phyloP scores from a whole-genome alignment of 2,329 filamentous ascomycete genomes.

The Akanthomyces uredinophilus region DNA sequence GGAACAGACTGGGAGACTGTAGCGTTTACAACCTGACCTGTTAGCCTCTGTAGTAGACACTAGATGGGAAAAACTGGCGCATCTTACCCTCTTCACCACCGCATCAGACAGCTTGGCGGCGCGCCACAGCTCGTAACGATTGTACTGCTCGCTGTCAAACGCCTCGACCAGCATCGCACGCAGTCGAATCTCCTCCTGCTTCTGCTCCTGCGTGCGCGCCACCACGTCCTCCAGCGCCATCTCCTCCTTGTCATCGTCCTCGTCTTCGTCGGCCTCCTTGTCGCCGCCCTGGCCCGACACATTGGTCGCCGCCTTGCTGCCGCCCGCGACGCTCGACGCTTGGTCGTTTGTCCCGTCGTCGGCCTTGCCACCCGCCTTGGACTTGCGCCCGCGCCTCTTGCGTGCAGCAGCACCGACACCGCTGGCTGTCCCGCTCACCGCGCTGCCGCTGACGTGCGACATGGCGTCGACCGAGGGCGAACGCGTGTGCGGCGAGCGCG shows the following conservation, averaged over 20 bases:
- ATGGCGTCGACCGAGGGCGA: slow-evolving; percentile 61
- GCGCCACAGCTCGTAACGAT: slow-evolving; percentile 66
- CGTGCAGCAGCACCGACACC: slow-evolving; percentile 35
- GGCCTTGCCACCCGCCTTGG: slow-evolving; percentile 50
- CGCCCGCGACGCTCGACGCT: slow-evolving; percentile 37
- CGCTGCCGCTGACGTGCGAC: slow-evolving; percentile 58
- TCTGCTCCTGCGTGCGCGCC: slow-evolving; percentile 61
- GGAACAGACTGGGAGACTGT: slow-evolving; percentile 76
- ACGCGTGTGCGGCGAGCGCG: slow-evolving; percentile 50
- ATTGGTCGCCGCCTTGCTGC: slow-evolving; percentile 36
- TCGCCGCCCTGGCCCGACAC: slow-evolving; percentile 41
- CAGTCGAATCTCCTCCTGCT: slow-evolving; percentile 55
- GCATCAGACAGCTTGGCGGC: slow-evolving; percentile 63
- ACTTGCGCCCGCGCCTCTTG: slow-evolving; percentile 59
- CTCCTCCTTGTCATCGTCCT: slow-evolving; percentile 51
- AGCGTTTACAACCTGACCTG: slow-evolving; percentile 63
- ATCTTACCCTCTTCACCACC: slow-evolving; percentile 59
- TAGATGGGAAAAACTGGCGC: background rate
- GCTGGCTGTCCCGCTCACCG: slow-evolving; percentile 40
- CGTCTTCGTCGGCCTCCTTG: slow-evolving; percentile 48
- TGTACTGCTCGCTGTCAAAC: slow-evolving; percentile 62
- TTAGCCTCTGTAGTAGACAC: background rate
- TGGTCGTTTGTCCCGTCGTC: slow-evolving; percentile 35
- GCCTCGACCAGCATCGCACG: slow-evolving; percentile 57
- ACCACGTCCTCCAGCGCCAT: slow-evolving; percentile 54